Percentiles rank a stretch among this genome's conserved stretches.
Evolutionary conservation across 495 filamentous ascomycete species (phyloP).

Genomic region (Neurospora sp.): DNA sequence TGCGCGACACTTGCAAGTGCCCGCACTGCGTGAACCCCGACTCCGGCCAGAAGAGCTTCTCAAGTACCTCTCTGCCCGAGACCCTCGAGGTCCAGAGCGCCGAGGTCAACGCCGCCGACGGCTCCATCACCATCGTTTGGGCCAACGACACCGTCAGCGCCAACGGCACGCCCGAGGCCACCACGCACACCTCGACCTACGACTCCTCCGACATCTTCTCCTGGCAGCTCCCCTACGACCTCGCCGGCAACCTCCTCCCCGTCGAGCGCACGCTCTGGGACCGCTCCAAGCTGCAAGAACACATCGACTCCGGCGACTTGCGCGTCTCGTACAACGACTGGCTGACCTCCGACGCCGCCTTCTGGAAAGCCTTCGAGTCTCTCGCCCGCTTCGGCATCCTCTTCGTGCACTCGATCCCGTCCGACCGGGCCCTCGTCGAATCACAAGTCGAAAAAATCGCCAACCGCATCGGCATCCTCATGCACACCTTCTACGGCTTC

Average conservation of each 20-base stretch:
- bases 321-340: constrained; percentile 59
- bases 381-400: constrained; percentile 55
- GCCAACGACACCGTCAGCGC: constrained; percentile 3
- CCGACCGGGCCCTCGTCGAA: constrained; percentile 27
- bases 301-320: constrained; percentile 8
- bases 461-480: constrained; percentile 58
- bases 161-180: constrained; percentile 15
- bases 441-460: constrained; percentile 57
- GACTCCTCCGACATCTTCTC: constrained; percentile 1
- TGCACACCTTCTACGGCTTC: constrained; percentile 76
- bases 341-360: constrained; percentile 40
- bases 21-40: constrained; percentile 59
- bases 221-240: neutral
- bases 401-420: constrained; percentile 61
- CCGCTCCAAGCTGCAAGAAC: constrained; percentile 25
- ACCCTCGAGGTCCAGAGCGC: constrained; percentile 32
- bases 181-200: constrained; percentile 8
- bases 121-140: constrained; percentile 50
- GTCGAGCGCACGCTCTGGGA: constrained; percentile 13
- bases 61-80: constrained; percentile 57
- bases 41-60: constrained; percentile 75
- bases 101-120: constrained; percentile 18
- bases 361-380: constrained; percentile 42
- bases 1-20: constrained; percentile 74
- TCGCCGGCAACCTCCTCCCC: neutral